Evolutionary conservation across 2,329 filamentous ascomycete genomes (phyloP).

Genomic region (Tolypocladium capitatum): DNA sequence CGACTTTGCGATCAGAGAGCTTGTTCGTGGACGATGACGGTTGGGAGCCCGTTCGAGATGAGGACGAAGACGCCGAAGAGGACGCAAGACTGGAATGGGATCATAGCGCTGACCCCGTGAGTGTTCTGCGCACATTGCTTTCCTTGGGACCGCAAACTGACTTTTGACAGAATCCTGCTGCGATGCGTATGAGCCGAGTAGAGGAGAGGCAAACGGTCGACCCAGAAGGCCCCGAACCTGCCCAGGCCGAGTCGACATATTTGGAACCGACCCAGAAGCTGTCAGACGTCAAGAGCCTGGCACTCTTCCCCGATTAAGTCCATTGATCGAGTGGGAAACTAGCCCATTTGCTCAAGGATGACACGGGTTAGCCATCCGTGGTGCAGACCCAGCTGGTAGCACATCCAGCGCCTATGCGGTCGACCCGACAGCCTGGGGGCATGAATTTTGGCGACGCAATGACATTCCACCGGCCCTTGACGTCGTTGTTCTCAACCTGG

Average conservation of each 20-base stretch:
- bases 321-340: not conserved
- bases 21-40: constrained; percentile 65
- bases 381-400: constrained; percentile 73
- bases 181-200: constrained; percentile 28
- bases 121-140: constrained; percentile 10
- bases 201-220: constrained; percentile 12
- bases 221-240: constrained; percentile 7
- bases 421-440: constrained; percentile 36
- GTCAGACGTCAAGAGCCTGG: constrained; percentile 45
- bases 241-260: constrained; percentile 15
- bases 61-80: constrained; percentile 50
- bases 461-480: constrained; percentile 55
- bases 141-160: constrained; percentile 12
- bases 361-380: constrained; percentile 5
- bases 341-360: not conserved
- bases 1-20: constrained; percentile 50
- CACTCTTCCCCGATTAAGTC: constrained; percentile 26
- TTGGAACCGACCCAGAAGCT: constrained; percentile 63
- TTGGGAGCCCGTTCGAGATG: constrained; percentile 56
- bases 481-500: constrained; percentile 47
- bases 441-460: constrained; percentile 47
- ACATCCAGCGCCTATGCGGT: constrained; percentile 67
- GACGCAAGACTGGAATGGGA: constrained; percentile 64
- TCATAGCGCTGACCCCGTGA: constrained; percentile 49
- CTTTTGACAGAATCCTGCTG: constrained; percentile 26